Percentiles rank a stretch among this genome's conserved stretches.
Conservation (phyloP, 768 basidiomycete species). For the Rhizopogon salebrosus region DNA sequence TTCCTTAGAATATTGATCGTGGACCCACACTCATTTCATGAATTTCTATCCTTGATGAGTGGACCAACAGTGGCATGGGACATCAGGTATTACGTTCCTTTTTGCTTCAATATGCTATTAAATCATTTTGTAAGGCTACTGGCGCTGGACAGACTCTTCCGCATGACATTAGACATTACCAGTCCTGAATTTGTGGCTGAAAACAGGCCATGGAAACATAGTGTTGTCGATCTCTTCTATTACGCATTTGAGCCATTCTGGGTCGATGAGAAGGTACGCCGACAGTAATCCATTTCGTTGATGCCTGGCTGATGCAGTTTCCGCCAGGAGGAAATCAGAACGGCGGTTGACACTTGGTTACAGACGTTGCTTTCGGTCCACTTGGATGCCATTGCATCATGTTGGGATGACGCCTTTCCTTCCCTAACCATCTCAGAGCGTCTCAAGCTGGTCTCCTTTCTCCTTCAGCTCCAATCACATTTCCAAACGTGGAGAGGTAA, state of each 20-base stretch:
- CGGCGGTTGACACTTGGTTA: slow-evolving; percentile 51
- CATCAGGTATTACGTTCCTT: slow-evolving; percentile 24
- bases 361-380: slow-evolving; percentile 62
- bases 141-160: slow-evolving; percentile 43
- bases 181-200: slow-evolving; percentile 58
- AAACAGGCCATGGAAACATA: slow-evolving; percentile 64
- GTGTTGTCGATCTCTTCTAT: slow-evolving; percentile 52
- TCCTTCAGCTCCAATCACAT: slow-evolving; percentile 63
- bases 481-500: slow-evolving; percentile 65
- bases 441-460: slow-evolving; percentile 52
- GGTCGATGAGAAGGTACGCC: slow-evolving; percentile 55
- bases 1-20: slow-evolving; percentile 57
- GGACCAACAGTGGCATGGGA: neutral
- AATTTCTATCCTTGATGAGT: slow-evolving; percentile 35
- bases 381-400: slow-evolving; percentile 56
- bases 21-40: slow-evolving; percentile 57
- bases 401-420: slow-evolving; percentile 60
- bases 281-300: neutral
- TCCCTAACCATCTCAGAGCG: slow-evolving; percentile 55
- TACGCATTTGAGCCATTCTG: slow-evolving; percentile 60
- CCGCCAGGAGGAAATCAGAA: slow-evolving; percentile 61
- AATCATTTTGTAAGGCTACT: slow-evolving; percentile 31
- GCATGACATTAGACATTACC: slow-evolving; percentile 60
- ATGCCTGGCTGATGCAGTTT: slow-evolving; percentile 1
- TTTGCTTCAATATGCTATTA: slow-evolving; percentile 35